These are phyloP conservation scores for Arthrobotrys megalospora DNA, from an alignment of 2,329 filamentous ascomycete genomes.

Conservation along the genomic window DNA sequence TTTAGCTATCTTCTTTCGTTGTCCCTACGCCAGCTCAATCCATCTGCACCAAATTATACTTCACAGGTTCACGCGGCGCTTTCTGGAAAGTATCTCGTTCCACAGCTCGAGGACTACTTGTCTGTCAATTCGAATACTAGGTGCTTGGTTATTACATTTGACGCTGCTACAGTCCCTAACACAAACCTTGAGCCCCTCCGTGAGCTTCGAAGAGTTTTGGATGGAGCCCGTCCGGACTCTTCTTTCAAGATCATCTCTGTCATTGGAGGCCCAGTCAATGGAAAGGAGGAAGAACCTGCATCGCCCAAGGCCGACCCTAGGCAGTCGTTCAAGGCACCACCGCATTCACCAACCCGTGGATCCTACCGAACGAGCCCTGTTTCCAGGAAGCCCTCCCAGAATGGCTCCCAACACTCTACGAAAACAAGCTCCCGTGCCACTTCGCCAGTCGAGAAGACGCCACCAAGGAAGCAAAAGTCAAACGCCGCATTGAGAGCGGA, in stretches of 20 bases:
- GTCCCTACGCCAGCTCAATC: constrained; percentile 52
- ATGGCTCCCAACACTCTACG: constrained; percentile 1
- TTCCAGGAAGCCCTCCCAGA: constrained; percentile 25
- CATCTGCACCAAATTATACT: constrained; percentile 55
- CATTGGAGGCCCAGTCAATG: constrained; percentile 50
- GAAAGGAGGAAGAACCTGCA: constrained; percentile 35
- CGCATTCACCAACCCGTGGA: constrained; percentile 25
- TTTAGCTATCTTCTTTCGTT: constrained; percentile 52
- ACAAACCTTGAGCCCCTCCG: constrained; percentile 58
- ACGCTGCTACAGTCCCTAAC: constrained; percentile 56
- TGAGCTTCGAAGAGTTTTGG: constrained; percentile 55
- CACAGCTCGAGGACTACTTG: constrained; percentile 57
- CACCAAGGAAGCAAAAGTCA: constrained; percentile 32
- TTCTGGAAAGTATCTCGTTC: constrained; percentile 58
- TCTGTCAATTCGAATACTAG: constrained; percentile 54
- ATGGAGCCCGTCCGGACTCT: constrained; percentile 43
- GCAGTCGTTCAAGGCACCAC: constrained; percentile 28
- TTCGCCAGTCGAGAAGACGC: constrained; percentile 34
- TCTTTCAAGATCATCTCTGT: constrained; percentile 57
- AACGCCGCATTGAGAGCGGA: constrained; percentile 37
- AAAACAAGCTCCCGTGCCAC: constrained; percentile 23
- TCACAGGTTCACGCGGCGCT: constrained; percentile 60
- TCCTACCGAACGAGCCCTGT: constrained; percentile 42
- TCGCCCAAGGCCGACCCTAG: constrained; percentile 35
- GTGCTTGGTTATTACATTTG: constrained; percentile 57